These are phyloP conservation scores for Theobroma cacao DNA, from an alignment of 345 rosid genomes.

Conservation along the genomic window DNA sequence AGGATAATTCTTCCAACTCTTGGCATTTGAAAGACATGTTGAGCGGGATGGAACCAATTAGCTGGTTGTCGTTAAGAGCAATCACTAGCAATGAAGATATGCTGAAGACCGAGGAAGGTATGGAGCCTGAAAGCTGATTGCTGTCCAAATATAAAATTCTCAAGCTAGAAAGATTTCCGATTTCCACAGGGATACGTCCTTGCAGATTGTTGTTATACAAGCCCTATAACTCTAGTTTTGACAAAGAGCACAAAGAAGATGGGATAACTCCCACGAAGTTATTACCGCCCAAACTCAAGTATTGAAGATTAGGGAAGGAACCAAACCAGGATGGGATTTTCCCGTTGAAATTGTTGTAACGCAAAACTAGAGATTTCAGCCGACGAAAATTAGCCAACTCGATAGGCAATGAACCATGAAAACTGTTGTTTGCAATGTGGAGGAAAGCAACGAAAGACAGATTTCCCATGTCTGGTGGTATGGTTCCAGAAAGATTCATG, in stretches of 20 bases:
- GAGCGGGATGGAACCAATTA: neutral
- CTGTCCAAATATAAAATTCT: neutral
- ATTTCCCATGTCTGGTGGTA: conserved; percentile 19
- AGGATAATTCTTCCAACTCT: neutral
- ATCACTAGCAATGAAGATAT: neutral
- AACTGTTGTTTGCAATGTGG: neutral
- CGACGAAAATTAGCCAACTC: conserved; percentile 1
- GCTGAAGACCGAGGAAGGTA: conserved; percentile 16
- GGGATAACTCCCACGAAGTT: conserved; percentile 10
- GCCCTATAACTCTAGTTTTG: neutral
- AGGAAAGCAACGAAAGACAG: neutral
- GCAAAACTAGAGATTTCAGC: neutral
- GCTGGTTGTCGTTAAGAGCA: neutral
- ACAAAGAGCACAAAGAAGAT: neutral
- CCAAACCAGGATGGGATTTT: conserved; percentile 18
- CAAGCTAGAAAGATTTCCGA: neutral
- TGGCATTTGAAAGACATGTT: neutral
- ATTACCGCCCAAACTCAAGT: neutral
- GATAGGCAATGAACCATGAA: conserved; percentile 9
- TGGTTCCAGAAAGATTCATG: conserved; percentile 13
- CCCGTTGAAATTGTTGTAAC: conserved; percentile 1
- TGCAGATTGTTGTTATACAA: neutral
- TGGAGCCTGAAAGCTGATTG: conserved; percentile 14
- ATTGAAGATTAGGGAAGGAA: neutral
- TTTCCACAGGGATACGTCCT: neutral